Evolutionary conservation across 768 basidiomycete genomes (phyloP).

Genomic region (Dendrothele bispora): DNA sequence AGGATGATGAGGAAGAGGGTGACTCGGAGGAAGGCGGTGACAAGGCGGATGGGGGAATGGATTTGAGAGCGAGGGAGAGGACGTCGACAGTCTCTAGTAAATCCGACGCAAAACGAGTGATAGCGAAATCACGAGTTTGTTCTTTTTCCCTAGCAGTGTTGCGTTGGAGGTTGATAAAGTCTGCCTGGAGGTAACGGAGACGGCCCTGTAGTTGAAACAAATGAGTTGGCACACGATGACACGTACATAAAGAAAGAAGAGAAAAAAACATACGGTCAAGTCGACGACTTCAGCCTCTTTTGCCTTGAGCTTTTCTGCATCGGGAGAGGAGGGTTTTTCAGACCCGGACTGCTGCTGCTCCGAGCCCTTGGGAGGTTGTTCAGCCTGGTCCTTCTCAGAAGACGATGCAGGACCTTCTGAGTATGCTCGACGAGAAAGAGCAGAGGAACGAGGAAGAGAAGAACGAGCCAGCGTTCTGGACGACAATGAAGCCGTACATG

Average conservation of each 20-base stretch:
- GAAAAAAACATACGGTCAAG: constrained; percentile 62
- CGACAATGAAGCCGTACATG: constrained; percentile 60
- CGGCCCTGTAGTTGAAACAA: constrained; percentile 57
- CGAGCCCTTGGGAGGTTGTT: constrained; percentile 25
- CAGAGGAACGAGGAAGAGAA: constrained; percentile 26
- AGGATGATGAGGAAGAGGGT: constrained; percentile 17
- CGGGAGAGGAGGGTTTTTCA: constrained; percentile 26
- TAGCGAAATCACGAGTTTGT: constrained; percentile 91
- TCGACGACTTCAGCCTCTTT: constrained; percentile 84
- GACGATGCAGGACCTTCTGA: constrained; percentile 41
- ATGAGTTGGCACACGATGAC: constrained; percentile 11
- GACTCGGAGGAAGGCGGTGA: constrained; percentile 21
- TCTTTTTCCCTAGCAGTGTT: constrained; percentile 89
- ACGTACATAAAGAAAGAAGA: neutral
- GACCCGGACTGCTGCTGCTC: no score
- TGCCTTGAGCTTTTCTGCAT: constrained; percentile 66
- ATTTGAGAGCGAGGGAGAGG: constrained; percentile 79
- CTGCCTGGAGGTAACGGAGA: constrained; percentile 89
- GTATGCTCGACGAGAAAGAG: constrained; percentile 47
- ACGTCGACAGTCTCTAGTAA: constrained; percentile 91
- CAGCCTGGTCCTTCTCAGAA: constrained; percentile 21
- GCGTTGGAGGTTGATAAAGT: constrained; percentile 93
- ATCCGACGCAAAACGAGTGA: constrained; percentile 87
- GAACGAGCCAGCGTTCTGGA: constrained; percentile 45
- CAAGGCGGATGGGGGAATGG: constrained; percentile 59